Evolutionary conservation across 2,329 filamentous ascomycete genomes (phyloP).

Genomic region (Fonsecaea erecta): DNA sequence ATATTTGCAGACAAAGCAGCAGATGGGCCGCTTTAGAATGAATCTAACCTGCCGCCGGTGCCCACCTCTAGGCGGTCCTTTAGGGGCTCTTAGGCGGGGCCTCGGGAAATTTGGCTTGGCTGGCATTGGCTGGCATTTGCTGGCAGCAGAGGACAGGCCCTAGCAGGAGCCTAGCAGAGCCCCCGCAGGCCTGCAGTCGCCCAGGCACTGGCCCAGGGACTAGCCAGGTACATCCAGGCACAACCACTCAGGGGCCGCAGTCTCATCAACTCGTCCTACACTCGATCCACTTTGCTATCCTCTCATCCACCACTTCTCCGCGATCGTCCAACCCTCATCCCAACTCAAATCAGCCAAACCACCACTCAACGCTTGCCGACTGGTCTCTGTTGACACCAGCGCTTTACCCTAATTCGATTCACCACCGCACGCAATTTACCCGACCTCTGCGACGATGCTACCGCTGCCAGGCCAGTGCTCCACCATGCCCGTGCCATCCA

Average conservation of each 20-base stretch:
- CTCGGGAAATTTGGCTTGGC: conserved; percentile 33
- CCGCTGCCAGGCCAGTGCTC: conserved; percentile 21
- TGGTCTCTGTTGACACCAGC: conserved; percentile 21
- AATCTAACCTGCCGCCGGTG: conserved; percentile 22
- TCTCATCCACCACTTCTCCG: conserved; percentile 14
- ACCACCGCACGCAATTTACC: conserved; percentile 26
- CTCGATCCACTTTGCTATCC: not conserved
- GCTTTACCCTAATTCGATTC: conserved; percentile 16
- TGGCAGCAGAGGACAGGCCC: conserved; percentile 21
- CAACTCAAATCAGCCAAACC: conserved; percentile 24
- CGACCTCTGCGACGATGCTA: conserved; percentile 6
- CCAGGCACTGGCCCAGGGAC: not conserved
- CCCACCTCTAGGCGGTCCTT: not conserved
- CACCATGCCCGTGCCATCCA: conserved; percentile 15
- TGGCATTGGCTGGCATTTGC: conserved; percentile 31
- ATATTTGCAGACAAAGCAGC: conserved; percentile 16
- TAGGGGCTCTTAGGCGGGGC: conserved; percentile 16
- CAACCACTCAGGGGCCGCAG: conserved; percentile 17
- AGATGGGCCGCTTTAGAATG: conserved; percentile 9
- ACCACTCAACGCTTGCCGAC: conserved; percentile 18
- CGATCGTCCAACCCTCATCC: conserved; percentile 22
- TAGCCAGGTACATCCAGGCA: not conserved
- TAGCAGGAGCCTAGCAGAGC: not conserved
- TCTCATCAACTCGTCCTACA: conserved; percentile 2
- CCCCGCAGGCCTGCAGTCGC: not conserved